Base-by-base conservation (phyloP, 169 alveolate genomes). In the Plasmodium sp. region DNA sequence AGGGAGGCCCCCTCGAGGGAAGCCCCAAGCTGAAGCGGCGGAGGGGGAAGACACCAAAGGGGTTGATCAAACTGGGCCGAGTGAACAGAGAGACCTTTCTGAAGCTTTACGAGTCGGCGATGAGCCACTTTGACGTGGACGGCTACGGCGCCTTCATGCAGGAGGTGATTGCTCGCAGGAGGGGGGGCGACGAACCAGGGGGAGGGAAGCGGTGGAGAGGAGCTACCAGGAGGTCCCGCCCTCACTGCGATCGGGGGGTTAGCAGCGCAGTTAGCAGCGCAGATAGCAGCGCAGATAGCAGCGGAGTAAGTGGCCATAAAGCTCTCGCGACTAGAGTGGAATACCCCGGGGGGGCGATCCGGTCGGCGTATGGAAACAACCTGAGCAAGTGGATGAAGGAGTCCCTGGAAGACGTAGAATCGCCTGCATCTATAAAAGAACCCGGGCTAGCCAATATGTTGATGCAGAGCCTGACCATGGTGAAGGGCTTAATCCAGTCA, bases 401-500 rank as follows among this genome's bases (percentile, higher is more conserved):
- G 16, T 74, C 93, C 10, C 22, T 92, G 71, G 92, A 83, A 83
- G 36, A 92, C 36, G 45, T 84, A 18, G 86, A 62, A 92, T 81
- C 92, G 1, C 81, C 84, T 75, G 88, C 83, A 41, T 92, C 95
- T 12, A n/a, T 79, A 14, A 84, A 92, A 96, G 97, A 92, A 45
- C 98, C 98, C 4, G 98, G 97, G 5, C 62, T 96, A 33, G 96
- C 92, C 51, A 97, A 84, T 56, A 96, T 96, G 97, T 84, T 96
- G 39, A 73, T 97, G 77, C 97, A 96, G 88, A 92, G 96, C 41
- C 75, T 97, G 72, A 93, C 95, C 75, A 96, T 94, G 96, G 97
- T 97, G 18, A 97, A 96, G 82, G 98, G 98, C 0, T 81, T 97
- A 18, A 85, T 97, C n/a, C 97, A 96, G 81, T 84, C 98, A 3